These are phyloP conservation scores for Blastobotrys muscicola DNA, from an alignment of 805 yeast genomes.

Conservation along the genomic window DNA sequence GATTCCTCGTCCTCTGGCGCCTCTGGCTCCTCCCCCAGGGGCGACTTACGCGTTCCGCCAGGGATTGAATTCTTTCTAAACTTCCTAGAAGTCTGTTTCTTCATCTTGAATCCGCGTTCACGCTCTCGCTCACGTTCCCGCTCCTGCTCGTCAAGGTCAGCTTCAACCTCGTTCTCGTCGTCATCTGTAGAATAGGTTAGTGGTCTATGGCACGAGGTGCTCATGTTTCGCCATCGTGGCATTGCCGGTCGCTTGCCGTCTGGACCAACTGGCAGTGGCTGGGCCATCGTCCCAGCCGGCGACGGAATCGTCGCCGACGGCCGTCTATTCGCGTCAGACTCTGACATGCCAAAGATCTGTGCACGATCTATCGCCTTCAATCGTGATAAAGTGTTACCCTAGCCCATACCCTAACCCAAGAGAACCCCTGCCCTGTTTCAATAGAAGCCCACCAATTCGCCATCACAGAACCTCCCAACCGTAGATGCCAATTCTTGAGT, in stretches of 20 bases:
- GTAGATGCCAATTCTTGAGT: no score
- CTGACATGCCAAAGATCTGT: no score
- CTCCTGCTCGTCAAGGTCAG: conserved; percentile 34
- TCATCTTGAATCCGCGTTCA: no score
- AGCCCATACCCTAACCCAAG: no score
- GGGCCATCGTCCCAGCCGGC: background rate
- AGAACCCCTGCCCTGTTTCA: no score
- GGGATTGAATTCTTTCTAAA: conserved; percentile 38
- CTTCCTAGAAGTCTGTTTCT: conserved; percentile 40
- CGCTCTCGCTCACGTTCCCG: no score
- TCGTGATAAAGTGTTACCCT: no score
- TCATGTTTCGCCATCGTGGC: conserved; percentile 2
- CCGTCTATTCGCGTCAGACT: background rate
- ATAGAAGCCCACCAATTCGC: no score
- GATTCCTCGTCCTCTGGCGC: background rate
- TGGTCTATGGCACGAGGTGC: conserved; percentile 11
- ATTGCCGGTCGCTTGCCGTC: conserved; percentile 1
- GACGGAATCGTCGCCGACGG: conserved; percentile 1
- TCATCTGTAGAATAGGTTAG: conserved; percentile 71
- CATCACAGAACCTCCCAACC: no score
- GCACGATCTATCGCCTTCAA: no score
- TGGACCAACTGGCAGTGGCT: no score
- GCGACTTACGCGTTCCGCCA: conserved; percentile 2
- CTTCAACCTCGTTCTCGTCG: conserved; percentile 62
- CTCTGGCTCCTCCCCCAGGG: background rate